Evolutionary conservation across 495 filamentous ascomycete species (phyloP), one percentile per base, ranked within the genome.

Genomic region (Penicillium bialowiezense): DNA sequence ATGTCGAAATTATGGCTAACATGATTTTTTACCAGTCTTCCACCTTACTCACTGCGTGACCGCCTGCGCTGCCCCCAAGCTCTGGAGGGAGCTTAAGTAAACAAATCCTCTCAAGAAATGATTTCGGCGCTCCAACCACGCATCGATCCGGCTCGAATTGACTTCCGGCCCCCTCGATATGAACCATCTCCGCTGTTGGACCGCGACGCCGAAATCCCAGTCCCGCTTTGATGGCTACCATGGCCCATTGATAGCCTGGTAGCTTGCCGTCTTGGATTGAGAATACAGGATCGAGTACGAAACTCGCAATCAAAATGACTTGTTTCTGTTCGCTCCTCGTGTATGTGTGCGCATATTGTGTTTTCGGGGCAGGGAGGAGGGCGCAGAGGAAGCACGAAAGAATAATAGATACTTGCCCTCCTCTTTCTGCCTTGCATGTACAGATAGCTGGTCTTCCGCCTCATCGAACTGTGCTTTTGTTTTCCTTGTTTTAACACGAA

Each of bases 1-100:
- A 18, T 32, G 7, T 7, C 5, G 45, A 32, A 29, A 20, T 18
- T 48, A 26, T 35, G 28, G 33, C 50, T 60, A 43, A 58, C 41
- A 51, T 42, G n/a, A 36, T n/a, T 32, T 32, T 24, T 19, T 35
- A n/a, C n/a, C 41, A 98, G 93, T 96, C 82, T 98, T 98, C 85
- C 93, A 98, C 74, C 86, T 97, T 60, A 81, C 86, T 56, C 93
- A 97, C 78, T 98, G 93, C 75, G 89, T 91, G 46, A 85, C 79
- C 60, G 71, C 83, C 65, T 97, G 92, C 67, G 93, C 93, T 44
- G 95, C 92, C 33, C 95, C 93, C 58, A 96, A 95, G 84, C 85
- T 98, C 64, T 98, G 87, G 79, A 80, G 84, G 49, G 67, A 80
- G 62, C 86, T 97, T 64, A 95, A 95, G 78, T 98, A 91, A 80